Conservation (phyloP, 2,329 filamentous ascomycete species). For the Xylaria sp. region DNA sequence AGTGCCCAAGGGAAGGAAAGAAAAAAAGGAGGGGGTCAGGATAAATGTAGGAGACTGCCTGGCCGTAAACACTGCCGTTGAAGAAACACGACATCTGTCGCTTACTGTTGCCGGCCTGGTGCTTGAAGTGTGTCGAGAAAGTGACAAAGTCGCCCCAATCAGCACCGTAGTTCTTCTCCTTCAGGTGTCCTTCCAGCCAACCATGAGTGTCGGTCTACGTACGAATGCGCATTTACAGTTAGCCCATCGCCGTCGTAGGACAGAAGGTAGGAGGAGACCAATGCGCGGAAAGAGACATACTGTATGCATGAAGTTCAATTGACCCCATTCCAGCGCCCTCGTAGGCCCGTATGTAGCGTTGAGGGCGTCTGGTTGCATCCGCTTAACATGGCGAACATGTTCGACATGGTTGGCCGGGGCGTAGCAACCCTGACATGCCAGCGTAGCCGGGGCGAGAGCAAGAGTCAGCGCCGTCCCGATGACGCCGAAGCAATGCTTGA, state of each 20-base stretch:
- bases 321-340: constrained; percentile 66
- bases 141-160: constrained; percentile 74
- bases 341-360: constrained; percentile 57
- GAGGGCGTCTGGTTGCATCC: constrained; percentile 59
- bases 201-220: constrained; percentile 67
- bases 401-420: constrained; percentile 55
- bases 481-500: constrained; percentile 26
- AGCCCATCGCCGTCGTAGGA: not conserved
- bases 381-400: constrained; percentile 59
- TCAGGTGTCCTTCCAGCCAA: constrained; percentile 69
- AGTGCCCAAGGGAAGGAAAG: not conserved
- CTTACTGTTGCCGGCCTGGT: constrained; percentile 59
- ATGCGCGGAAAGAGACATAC: constrained; percentile 42
- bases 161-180: constrained; percentile 71
- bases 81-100: not conserved
- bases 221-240: not conserved
- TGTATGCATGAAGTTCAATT: constrained; percentile 71
- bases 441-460: constrained; percentile 38
- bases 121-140: constrained; percentile 68
- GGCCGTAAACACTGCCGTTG: not conserved
- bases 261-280: not conserved
- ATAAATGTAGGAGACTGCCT: not conserved
- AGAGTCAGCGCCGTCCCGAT: constrained; percentile 27
- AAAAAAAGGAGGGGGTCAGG: not conserved
- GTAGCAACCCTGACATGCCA: constrained; percentile 56